Evolutionary conservation across 2,329 filamentous ascomycete genomes (phyloP), one percentile per base, ranked within the genome.

Genomic region (Apiospora malaysiana): DNA sequence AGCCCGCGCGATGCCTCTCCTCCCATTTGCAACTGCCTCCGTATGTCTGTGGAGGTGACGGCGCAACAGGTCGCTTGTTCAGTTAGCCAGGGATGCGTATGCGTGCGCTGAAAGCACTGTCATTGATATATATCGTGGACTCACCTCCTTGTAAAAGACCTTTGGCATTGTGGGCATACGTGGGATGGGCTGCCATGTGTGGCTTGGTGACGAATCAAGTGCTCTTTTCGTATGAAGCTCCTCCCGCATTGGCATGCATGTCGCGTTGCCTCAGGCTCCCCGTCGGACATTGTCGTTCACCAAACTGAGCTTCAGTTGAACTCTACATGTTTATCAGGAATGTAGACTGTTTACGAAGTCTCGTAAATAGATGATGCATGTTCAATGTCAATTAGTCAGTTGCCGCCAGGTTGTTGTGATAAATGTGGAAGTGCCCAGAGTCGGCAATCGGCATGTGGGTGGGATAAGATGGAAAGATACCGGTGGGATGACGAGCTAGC

Each of bases 181-280:
- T 70, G 66, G 27, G 70, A 42, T 2, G 10, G 18, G 14, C n/a
- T 43, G 42, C 66, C 14, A n/a, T 70, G 70, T 21, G 49, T 21
- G 45, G 70, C 66, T 49, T 70, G 70, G 25, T 70, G 70, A 12
- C 70, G 66, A 37, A 56, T 45, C 23, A 70, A n/a, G 63, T 70
- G 70, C n/a, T 70, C 66, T 42, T 70, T 70, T 8, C 70, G 12
- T 45, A 65, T 65, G 42, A 70, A 70, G 45, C n/a, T 45, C n/a
- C 46, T 63, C 14, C 70, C 70, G 27, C 66, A 70, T 7, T 68
- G 70, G 32, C 70, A 70, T 46, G 18, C 16, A 43, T 68, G 66
- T 8, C 46, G 69, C 16, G 43, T 1, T n/a, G 37, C 32, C 10
- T 43, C 68, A 4, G 32, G 21, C 5, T 69, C 68, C 4, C 18